phyloP scores from a whole-genome alignment of 768 basidiomycete genomes.

The Glaciozyma antarctica region DNA sequence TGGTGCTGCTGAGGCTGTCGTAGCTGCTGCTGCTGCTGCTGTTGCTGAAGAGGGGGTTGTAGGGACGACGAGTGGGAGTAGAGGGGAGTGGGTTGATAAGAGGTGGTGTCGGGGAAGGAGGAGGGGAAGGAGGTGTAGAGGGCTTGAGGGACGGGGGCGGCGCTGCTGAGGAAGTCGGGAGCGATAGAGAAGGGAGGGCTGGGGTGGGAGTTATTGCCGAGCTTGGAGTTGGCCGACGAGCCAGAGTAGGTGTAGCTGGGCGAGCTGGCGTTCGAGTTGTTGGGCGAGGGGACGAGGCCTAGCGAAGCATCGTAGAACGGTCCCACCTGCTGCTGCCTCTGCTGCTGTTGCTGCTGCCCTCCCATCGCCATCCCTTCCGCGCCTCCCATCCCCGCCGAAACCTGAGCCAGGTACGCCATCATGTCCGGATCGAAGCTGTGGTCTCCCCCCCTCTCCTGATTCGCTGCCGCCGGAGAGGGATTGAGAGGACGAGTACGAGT shows the following conservation, averaged over 20 bases:
- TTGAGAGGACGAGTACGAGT: conserved; percentile 4
- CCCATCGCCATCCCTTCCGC: not conserved
- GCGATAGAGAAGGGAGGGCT: not conserved
- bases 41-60: not conserved
- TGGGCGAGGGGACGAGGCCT: too few relatives aligned
- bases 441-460: not conserved
- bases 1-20: conserved; percentile 1
- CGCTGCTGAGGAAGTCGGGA: not conserved
- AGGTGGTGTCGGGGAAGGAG: not conserved
- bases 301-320: not conserved
- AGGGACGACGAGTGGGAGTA: not conserved
- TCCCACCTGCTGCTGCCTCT: not conserved
- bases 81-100: not conserved
- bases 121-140: not conserved
- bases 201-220: not conserved
- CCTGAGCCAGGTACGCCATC: not conserved
- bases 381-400: not conserved
- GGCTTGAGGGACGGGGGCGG: not conserved
- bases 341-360: not conserved
- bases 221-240: not conserved
- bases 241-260: not conserved
- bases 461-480: conserved; percentile 4
- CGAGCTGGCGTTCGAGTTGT: not conserved
- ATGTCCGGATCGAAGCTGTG: not conserved
- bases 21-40: not conserved